Evolutionary conservation across 2,329 filamentous ascomycete genomes (phyloP).

Genomic region (Pestalotiopsis sp.): DNA sequence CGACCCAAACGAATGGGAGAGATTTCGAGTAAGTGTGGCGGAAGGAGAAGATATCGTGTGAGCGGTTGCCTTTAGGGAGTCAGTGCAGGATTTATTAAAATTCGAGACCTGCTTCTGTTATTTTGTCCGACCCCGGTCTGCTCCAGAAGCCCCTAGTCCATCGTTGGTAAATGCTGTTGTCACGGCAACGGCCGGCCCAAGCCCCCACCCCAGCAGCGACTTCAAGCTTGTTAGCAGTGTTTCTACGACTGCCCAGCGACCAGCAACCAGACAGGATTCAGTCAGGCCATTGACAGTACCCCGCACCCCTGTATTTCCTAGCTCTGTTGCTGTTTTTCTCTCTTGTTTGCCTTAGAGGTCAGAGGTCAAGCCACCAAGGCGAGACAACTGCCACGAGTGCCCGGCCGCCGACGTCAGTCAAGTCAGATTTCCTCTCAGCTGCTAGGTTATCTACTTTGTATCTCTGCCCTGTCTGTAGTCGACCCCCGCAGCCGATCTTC

Average conservation of each 20-base stretch:
- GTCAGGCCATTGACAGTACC: background rate
- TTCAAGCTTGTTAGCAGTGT: too few relatives aligned
- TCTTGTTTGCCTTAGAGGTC: background rate
- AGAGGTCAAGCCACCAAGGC: background rate
- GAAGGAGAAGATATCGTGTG: slow-evolving; percentile 11
- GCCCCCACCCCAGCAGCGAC: too few relatives aligned
- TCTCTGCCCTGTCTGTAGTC: background rate
- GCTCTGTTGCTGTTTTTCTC: background rate
- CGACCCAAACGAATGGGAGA: too few relatives aligned
- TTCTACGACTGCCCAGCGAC: background rate
- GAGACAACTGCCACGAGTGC: background rate
- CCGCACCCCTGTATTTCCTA: background rate
- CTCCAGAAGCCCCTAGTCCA: background rate
- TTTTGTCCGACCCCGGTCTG: slow-evolving; percentile 1
- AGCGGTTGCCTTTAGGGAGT: slow-evolving; percentile 11
- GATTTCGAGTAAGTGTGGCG: background rate
- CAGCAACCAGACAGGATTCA: background rate
- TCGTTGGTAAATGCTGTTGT: slow-evolving; percentile 10
- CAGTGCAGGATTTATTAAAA: slow-evolving; percentile 7
- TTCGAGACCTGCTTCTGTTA: slow-evolving; percentile 6
- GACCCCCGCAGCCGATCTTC: background rate
- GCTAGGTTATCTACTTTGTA: background rate
- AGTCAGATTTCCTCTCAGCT: background rate
- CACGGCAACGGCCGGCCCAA: background rate
- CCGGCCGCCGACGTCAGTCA: background rate